phyloP scores from a whole-genome alignment of 2,329 filamentous ascomycete species.

The Talaromyces funiculosus region DNA sequence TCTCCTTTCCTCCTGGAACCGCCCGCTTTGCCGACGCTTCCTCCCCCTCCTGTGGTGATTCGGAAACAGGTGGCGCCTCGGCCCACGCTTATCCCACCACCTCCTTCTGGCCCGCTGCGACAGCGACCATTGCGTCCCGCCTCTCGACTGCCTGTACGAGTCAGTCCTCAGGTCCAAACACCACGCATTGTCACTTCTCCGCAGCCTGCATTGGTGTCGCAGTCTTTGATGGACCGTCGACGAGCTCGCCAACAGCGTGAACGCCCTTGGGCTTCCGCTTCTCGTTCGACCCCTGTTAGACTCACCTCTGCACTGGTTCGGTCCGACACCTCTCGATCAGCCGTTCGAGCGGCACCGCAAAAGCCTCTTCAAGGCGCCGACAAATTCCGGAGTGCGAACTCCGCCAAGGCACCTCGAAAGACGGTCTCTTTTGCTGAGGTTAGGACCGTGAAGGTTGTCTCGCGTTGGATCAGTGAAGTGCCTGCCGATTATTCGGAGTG shows the following conservation, averaged over 20 bases:
- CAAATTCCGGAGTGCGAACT: not conserved
- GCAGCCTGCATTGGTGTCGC: not conserved
- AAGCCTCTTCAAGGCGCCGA: not conserved
- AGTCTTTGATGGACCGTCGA: not conserved
- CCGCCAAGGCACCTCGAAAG: not conserved
- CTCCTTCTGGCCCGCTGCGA: not conserved
- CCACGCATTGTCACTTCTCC: not conserved
- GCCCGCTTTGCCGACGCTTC: not conserved
- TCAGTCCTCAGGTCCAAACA: not conserved
- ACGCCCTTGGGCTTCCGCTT: constrained; percentile 7
- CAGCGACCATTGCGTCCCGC: not conserved
- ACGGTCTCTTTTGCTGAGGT: not conserved
- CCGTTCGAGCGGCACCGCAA: not conserved
- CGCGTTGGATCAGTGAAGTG: constrained; percentile 2
- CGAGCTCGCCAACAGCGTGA: constrained; percentile 6
- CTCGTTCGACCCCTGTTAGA: not conserved
- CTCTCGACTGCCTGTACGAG: not conserved
- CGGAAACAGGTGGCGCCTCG: not conserved
- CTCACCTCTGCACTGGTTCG: not conserved
- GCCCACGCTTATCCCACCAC: constrained; percentile 4
- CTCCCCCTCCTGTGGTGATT: not conserved
- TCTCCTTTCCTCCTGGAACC: not conserved
- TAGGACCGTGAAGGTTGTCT: constrained; percentile 1
- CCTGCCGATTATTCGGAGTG: not conserved
- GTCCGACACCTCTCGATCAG: not conserved